These are phyloP conservation scores for Pyronema omphalodes DNA, from an alignment of 495 filamentous ascomycete genomes.

Conservation along the genomic window DNA sequence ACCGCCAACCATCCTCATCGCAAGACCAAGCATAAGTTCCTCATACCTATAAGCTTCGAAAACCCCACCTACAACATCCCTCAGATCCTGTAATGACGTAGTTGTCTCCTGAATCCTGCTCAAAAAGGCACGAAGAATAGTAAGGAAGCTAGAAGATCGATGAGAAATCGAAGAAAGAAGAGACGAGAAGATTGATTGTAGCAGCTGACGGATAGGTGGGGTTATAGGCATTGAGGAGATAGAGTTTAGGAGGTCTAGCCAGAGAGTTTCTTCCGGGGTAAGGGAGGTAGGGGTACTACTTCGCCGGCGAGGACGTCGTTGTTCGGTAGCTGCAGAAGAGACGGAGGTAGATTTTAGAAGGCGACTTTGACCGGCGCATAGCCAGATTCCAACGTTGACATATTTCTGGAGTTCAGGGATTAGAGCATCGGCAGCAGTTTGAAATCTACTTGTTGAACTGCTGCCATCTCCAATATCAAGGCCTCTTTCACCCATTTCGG, in stretches of 20 bases:
- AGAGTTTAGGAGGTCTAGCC: constrained; percentile 77
- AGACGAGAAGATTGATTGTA: constrained; percentile 80
- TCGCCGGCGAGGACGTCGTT: no score
- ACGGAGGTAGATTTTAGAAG: constrained; percentile 36
- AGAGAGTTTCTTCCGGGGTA: constrained; percentile 60
- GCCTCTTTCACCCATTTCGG: no score
- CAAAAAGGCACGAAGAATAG: constrained; percentile 80
- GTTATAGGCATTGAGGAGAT: constrained; percentile 56
- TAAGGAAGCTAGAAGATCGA: constrained; percentile 53
- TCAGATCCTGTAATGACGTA: constrained; percentile 70
- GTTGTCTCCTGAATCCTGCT: constrained; percentile 60
- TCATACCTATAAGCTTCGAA: constrained; percentile 94
- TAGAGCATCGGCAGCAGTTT: constrained; percentile 10
- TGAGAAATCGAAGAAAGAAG: constrained; percentile 52
- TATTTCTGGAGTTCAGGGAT: constrained; percentile 73
- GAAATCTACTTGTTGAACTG: no score
- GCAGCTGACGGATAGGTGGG: constrained; percentile 44
- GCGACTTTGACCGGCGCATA: constrained; percentile 66
- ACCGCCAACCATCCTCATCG: constrained; percentile 71
- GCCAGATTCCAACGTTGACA: constrained; percentile 77
- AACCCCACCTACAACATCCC: constrained; percentile 65
- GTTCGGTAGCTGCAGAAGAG: background rate
- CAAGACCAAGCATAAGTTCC: constrained; percentile 63
- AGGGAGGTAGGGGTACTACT: constrained; percentile 28
- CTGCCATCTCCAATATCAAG: no score